Conservation (phyloP, 352 stramenopile genomes). For the Globisporangium nodosum region DNA sequence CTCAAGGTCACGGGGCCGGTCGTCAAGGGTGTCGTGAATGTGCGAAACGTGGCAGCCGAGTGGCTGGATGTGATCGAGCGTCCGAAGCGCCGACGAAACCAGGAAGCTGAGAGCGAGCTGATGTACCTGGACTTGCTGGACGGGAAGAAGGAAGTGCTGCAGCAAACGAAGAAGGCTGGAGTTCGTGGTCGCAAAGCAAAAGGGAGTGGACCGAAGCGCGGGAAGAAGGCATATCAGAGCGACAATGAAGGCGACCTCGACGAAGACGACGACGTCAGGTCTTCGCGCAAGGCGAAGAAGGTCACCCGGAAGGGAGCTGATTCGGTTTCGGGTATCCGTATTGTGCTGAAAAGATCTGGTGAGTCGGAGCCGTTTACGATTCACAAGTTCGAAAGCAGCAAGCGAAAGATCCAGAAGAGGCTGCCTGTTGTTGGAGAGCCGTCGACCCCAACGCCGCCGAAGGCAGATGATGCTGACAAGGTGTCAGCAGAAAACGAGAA, state of each 20-base stretch:
- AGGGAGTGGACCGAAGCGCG: conserved; percentile 22
- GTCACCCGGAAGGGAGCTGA: neutral
- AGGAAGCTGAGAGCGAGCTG: conserved; percentile 75
- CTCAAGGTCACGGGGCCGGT: conserved; percentile 82
- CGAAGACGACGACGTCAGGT: conserved; percentile 28
- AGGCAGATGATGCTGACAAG: neutral
- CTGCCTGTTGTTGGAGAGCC: conserved; percentile 18
- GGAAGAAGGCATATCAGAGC: conserved; percentile 35
- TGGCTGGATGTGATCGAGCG: conserved; percentile 87
- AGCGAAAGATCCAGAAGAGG: conserved; percentile 37
- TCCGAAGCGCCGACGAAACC: conserved; percentile 79
- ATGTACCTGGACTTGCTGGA: conserved; percentile 88
- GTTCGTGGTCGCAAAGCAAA: conserved; percentile 31
- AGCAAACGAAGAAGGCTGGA: conserved; percentile 30
- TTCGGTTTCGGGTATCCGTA: conserved; percentile 31
- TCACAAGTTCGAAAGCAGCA: conserved; percentile 32
- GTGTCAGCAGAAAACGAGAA: conserved; percentile 29
- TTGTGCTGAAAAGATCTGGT: conserved; percentile 24
- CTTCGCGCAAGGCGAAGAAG: conserved; percentile 7
- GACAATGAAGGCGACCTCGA: conserved; percentile 45
- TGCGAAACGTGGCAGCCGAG: conserved; percentile 65
- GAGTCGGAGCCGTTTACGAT: conserved; percentile 23
- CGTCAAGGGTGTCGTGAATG: conserved; percentile 67
- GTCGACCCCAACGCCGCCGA: conserved; percentile 13
- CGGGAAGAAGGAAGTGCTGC: conserved; percentile 43